phyloP scores from a whole-genome alignment of 2,329 filamentous ascomycete species.

The Penicillium olsonii region DNA sequence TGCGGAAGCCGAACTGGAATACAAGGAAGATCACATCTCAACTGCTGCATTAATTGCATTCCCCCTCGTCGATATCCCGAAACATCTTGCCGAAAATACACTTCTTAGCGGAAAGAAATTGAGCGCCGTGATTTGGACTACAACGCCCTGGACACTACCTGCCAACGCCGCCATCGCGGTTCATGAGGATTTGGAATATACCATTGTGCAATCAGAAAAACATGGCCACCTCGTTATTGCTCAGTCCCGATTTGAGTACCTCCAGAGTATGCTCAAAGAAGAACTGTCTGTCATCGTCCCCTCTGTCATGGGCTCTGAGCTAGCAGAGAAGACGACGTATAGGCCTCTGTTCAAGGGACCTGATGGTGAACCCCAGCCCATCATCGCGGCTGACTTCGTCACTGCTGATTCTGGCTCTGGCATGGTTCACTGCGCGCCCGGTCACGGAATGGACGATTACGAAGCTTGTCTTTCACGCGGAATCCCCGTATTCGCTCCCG shows the following conservation, averaged over 20 bases:
- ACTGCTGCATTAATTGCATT: constrained; percentile 72
- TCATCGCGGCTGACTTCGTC: constrained; percentile 87
- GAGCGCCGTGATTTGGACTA: constrained; percentile 94
- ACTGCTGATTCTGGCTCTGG: constrained; percentile 88
- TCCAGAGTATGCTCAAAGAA: constrained; percentile 53
- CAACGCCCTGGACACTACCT: constrained; percentile 94
- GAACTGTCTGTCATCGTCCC: constrained; percentile 54
- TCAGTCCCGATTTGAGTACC: constrained; percentile 65
- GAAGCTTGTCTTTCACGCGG: constrained; percentile 71
- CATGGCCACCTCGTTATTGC: constrained; percentile 71
- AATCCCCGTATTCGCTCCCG: constrained; percentile 76
- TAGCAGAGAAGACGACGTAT: constrained; percentile 67
- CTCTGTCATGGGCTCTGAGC: constrained; percentile 63
- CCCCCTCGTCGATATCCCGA: constrained; percentile 58
- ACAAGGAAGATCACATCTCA: constrained; percentile 62
- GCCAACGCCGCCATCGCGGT: constrained; percentile 90
- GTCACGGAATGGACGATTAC: constrained; percentile 97
- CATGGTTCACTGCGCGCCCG: constrained; percentile 90
- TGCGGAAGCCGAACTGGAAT: constrained; percentile 66
- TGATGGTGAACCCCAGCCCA: constrained; percentile 60
- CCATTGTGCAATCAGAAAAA: constrained; percentile 59
- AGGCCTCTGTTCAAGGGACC: constrained; percentile 67
- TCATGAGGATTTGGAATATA: constrained; percentile 72
- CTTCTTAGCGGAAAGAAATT: constrained; percentile 54
- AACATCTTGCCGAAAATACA: constrained; percentile 44